These are phyloP conservation scores for Davidsoniella australis DNA, from an alignment of 2,329 filamentous ascomycete species.

Conservation along the genomic window DNA sequence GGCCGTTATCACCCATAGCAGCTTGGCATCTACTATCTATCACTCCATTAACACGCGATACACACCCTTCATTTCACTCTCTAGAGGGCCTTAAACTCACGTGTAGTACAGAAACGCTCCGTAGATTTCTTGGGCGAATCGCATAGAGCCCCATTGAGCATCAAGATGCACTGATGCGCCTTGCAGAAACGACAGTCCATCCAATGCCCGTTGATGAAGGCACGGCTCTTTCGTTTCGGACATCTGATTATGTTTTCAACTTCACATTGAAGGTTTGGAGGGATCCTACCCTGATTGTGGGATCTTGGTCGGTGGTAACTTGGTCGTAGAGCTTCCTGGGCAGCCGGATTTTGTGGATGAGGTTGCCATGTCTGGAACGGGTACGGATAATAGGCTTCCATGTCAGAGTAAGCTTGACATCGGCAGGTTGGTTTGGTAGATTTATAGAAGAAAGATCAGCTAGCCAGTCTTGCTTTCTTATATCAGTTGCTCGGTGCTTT, in stretches of 20 bases:
- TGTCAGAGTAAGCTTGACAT: too few relatives aligned
- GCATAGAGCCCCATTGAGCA: not conserved
- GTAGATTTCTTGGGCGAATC: slow-evolving; percentile 7
- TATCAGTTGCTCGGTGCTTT: too few relatives aligned
- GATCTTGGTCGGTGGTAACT: too few relatives aligned
- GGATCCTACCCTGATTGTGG: not conserved
- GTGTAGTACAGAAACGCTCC: slow-evolving; percentile 1
- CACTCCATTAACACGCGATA: not conserved
- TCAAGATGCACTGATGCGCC: slow-evolving; percentile 6
- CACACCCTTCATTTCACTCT: not conserved
- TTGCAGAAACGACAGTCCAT: not conserved
- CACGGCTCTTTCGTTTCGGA: not conserved
- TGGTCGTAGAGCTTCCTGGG: too few relatives aligned
- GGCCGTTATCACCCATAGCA: slow-evolving; percentile 1
- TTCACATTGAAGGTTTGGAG: not conserved
- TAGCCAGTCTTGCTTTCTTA: too few relatives aligned
- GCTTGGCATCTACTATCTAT: slow-evolving; percentile 13
- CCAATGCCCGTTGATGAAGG: not conserved
- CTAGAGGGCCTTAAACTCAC: slow-evolving; percentile 1
- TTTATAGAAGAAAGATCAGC: too few relatives aligned
- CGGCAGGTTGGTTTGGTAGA: too few relatives aligned
- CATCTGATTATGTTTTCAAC: slow-evolving; percentile 6
- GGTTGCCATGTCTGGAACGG: too few relatives aligned
- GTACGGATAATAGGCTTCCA: too few relatives aligned
- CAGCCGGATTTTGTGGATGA: too few relatives aligned